Conservation (phyloP, 225 moss, liverwort and hornwort species). For the Sphagnum tenellum region DNA sequence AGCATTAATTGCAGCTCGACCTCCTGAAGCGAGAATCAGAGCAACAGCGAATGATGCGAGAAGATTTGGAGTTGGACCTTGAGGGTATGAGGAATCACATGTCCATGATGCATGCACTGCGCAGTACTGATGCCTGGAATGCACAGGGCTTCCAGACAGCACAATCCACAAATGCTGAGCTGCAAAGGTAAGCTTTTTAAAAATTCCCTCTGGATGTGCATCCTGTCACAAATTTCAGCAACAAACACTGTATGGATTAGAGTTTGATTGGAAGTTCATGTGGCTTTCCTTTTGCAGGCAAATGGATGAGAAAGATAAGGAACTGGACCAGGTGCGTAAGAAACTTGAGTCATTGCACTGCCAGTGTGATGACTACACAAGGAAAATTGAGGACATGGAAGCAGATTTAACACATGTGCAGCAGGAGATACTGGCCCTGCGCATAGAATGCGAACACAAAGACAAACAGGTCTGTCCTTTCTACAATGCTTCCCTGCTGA, state of each 20-base stretch:
- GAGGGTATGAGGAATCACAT: slow-evolving; percentile 53
- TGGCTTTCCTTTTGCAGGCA: slow-evolving; percentile 9
- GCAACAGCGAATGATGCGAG: slow-evolving; percentile 20
- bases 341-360: slow-evolving; percentile 4
- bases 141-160: slow-evolving; percentile 55
- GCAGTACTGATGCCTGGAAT: slow-evolving; percentile 41
- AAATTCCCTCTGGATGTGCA: too few relatives aligned
- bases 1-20: slow-evolving; percentile 18
- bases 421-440: slow-evolving; percentile 12
- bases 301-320: slow-evolving; percentile 43
- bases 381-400: too few relatives aligned
- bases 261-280: too few relatives aligned
- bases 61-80: slow-evolving; percentile 50
- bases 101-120: slow-evolving; percentile 52
- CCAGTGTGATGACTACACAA: too few relatives aligned
- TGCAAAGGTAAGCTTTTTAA: slow-evolving; percentile 22
- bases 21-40: slow-evolving; percentile 25
- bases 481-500: too few relatives aligned
- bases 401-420: too few relatives aligned
- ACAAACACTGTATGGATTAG: too few relatives aligned
- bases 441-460: too few relatives aligned
- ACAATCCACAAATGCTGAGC: slow-evolving; percentile 43
- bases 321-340: slow-evolving; percentile 37
- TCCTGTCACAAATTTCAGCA: too few relatives aligned
- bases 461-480: too few relatives aligned